Percentiles rank a stretch among this genome's conserved stretches.
phyloP scores from a whole-genome alignment of 2,329 filamentous ascomycete species.

The Epichloe glyceriae region DNA sequence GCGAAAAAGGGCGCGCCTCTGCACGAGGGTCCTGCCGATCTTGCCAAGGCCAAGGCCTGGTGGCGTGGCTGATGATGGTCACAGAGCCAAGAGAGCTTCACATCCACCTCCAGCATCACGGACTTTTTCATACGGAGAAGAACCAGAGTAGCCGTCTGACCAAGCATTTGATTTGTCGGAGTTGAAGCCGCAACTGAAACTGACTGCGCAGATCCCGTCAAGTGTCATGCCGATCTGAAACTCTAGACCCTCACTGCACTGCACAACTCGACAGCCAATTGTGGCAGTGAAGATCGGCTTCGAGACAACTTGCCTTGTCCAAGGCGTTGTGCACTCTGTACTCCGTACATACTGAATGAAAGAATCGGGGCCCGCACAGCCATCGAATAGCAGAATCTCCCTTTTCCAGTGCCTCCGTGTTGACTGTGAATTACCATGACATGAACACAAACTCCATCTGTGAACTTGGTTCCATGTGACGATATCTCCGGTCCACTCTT shows the following conservation, averaged over 20 bases:
- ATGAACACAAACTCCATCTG: too few relatives aligned
- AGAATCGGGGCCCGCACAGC: too few relatives aligned
- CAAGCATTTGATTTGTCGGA: background rate
- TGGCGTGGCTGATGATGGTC: background rate
- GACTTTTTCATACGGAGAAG: background rate
- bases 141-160: background rate
- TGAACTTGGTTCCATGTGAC: too few relatives aligned
- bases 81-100: background rate
- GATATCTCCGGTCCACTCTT: too few relatives aligned
- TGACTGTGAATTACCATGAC: too few relatives aligned
- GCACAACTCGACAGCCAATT: background rate
- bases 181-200: background rate
- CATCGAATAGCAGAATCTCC: too few relatives aligned
- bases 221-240: conserved; percentile 1
- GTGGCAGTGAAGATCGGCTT: background rate
- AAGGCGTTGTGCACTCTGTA: too few relatives aligned
- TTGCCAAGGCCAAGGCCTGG: background rate
- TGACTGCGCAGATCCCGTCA: background rate
- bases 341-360: too few relatives aligned
- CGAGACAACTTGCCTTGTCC: too few relatives aligned
- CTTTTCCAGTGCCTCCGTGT: too few relatives aligned
- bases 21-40: background rate
- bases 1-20: too few relatives aligned
- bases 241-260: background rate
- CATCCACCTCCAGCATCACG: background rate